Evolutionary conservation across 371 early-diverging fungal species (phyloP).

Genomic region (Actinomortierella ambigua): DNA sequence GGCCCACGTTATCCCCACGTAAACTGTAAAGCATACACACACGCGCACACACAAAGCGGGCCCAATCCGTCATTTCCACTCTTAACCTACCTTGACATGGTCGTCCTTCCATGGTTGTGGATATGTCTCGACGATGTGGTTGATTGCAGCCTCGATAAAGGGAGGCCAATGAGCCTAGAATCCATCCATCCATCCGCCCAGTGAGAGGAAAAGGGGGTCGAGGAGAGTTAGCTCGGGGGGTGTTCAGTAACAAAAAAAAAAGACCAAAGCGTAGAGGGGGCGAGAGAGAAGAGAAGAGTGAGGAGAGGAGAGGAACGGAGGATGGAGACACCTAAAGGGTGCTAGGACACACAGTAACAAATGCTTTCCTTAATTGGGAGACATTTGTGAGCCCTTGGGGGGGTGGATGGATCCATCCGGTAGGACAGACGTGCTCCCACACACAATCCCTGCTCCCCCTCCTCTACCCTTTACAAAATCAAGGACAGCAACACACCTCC

Average conservation of each 20-base stretch:
- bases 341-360: constrained; percentile 4
- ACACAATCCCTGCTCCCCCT: too few relatives aligned
- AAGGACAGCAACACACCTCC: constrained; percentile 7
- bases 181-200: too few relatives aligned
- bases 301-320: background rate
- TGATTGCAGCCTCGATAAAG: constrained; percentile 70
- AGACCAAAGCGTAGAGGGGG: background rate
- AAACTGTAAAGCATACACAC: too few relatives aligned
- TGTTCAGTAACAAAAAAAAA: background rate
- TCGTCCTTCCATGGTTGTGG: constrained; percentile 49
- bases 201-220: background rate
- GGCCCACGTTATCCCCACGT: too few relatives aligned
- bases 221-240: background rate
- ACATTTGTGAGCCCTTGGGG: background rate
- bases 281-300: background rate
- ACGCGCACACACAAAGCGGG: too few relatives aligned
- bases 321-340: too few relatives aligned
- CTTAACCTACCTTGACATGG: constrained; percentile 34
- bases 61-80: too few relatives aligned
- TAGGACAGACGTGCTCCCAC: background rate
- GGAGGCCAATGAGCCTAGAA: constrained; percentile 84
- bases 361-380: too few relatives aligned
- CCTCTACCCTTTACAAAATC: too few relatives aligned
- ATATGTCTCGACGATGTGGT: constrained; percentile 62
- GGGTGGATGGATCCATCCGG: constrained; percentile 3